Base-by-base conservation (phyloP, 495 filamentous ascomycete species). In the Pyronema domesticum region DNA sequence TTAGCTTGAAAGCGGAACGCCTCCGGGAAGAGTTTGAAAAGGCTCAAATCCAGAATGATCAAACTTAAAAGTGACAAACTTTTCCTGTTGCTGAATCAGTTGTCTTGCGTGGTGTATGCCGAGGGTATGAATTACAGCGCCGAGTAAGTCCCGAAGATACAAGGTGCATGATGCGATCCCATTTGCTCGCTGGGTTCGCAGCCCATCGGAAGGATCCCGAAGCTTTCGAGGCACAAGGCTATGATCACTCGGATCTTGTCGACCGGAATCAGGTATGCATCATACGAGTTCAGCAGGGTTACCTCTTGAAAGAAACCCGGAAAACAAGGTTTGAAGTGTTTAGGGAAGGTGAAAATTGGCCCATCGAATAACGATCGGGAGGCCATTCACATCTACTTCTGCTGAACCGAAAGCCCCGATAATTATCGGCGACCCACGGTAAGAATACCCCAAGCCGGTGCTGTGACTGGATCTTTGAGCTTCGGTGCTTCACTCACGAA, bases 191-290 rank as follows among this genome's bases (percentile, higher is more conserved):
- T 81, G 76, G 3, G 75, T 64, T 7, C 66, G 61, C 1, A 89
- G 68, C 45, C 76, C 71, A 48, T 77, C 72, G 9, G 81, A 76
- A 51, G 93, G 77, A 30, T 78, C 79, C 77, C 76, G 62, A 85
- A 86, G 13, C 80, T 74, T 3, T 77, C 71, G 37, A 96, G 70
- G 68, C 88, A 95, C 0, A 93, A 89, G 55, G 94, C 85, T 45
- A 96, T 81, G 57, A 85, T 83, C 37, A 73, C 74, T 7, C 95
- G 71, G n/a, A 95, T 78, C 3, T 82, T 76, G 43, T 47, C 45
- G 7, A 73, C 67, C n/a, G 70, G 65, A 1, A 78, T 76, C 30
- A 94, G 73, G 0, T 87, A 93, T 5, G 80, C 82, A 45, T 91
- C 86, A 68, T 87, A 84, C 15, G 80, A 86, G 62, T 82, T 83